phyloP scores from a whole-genome alignment of 371 early-diverging fungal genomes.

The Globomyces sp. region DNA sequence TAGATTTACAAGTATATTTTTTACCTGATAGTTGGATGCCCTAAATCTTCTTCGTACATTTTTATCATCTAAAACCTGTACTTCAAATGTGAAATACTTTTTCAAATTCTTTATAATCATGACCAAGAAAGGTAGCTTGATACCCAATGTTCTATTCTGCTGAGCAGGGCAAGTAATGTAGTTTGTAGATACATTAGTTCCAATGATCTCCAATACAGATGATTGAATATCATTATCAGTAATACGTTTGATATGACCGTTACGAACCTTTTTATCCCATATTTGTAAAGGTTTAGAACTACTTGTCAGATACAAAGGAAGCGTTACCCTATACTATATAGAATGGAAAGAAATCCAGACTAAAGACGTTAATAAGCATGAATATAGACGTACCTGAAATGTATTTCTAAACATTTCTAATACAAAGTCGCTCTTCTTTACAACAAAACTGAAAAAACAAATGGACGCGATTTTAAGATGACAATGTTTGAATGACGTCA shows the following conservation, averaged over 20 bases:
- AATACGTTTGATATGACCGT: conserved; percentile 73
- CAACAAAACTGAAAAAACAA: conserved; percentile 8
- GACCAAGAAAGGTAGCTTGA: conserved; percentile 86
- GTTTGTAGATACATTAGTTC: conserved; percentile 76
- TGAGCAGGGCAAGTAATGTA: conserved; percentile 84
- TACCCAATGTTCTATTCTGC: conserved; percentile 76
- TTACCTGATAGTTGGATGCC: conserved; percentile 90
- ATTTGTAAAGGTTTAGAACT: conserved; percentile 84
- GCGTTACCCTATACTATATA: conserved; percentile 81
- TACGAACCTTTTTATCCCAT: conserved; percentile 71
- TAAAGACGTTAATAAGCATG: conserved; percentile 24
- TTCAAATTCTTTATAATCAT: conserved; percentile 83
- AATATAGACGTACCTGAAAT: conserved; percentile 58
- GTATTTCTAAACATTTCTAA: conserved; percentile 68
- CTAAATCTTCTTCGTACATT: conserved; percentile 76
- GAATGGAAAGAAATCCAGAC: conserved; percentile 87
- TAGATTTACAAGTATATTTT: neutral
- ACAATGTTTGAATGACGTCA: neutral
- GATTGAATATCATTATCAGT: conserved; percentile 81
- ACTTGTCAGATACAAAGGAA: neutral
- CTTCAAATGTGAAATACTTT: conserved; percentile 89
- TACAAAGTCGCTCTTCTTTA: neutral
- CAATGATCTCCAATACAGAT: conserved; percentile 75
- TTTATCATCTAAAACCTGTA: conserved; percentile 81
- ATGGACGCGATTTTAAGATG: conserved; percentile 10